These are phyloP conservation scores for Fusarium musae DNA, from an alignment of 2,329 filamentous ascomycete genomes.

Conservation along the genomic window DNA sequence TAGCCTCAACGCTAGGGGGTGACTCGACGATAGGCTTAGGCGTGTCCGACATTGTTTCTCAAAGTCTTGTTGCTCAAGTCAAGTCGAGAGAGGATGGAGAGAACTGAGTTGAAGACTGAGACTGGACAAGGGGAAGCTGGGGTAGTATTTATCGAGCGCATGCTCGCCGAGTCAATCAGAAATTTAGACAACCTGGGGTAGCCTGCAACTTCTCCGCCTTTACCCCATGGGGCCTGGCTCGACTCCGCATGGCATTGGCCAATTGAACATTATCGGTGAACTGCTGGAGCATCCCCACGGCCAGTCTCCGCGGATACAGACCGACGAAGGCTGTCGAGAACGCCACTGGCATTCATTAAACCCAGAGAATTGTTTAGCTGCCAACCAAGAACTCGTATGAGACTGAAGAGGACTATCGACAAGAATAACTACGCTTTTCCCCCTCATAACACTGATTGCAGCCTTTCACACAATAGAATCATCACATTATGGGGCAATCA, in stretches of 20 bases:
- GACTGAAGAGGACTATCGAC: background rate
- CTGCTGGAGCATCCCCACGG: background rate
- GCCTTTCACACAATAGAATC: background rate
- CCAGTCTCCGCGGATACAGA: background rate
- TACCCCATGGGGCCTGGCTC: slow-evolving; percentile 6
- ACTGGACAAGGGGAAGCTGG: background rate
- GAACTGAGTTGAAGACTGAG: background rate
- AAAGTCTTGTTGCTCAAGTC: background rate
- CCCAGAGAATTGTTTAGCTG: background rate
- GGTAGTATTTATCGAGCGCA: background rate
- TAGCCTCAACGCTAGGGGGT: background rate
- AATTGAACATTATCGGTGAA: background rate
- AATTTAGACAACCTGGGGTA: background rate
- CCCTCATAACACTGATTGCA: background rate
- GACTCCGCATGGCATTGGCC: background rate
- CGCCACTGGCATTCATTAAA: background rate
- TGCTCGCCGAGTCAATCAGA: background rate
- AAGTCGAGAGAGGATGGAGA: background rate
- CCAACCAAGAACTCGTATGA: background rate
- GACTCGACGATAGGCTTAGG: background rate
- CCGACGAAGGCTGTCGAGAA: background rate
- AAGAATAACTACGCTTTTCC: too few species aligned
- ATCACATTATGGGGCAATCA: background rate
- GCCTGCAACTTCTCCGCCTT: background rate
- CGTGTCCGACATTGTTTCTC: background rate